These are phyloP conservation scores for Austropuccinia psidii DNA, from an alignment of 1,284 basidiomycete species.

Conservation along the genomic window DNA sequence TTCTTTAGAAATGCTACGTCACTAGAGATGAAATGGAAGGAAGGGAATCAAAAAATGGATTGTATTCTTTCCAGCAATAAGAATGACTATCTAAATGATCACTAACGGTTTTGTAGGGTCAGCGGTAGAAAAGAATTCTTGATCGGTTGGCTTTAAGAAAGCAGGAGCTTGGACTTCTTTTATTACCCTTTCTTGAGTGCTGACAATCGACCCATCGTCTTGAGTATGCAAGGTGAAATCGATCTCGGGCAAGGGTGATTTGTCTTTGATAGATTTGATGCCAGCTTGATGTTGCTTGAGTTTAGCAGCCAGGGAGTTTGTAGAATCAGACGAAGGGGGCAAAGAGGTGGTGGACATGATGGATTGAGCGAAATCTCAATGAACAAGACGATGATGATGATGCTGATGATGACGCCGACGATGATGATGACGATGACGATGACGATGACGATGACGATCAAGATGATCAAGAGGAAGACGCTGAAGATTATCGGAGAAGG, in stretches of 20 bases:
- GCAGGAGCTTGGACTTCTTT: constrained; percentile 94
- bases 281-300: constrained; percentile 37
- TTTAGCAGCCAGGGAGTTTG: constrained; percentile 17
- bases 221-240: constrained; percentile 62
- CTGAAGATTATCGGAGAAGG: too few species aligned
- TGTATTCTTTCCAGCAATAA: background rate
- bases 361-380: background rate
- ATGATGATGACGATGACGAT: too few species aligned
- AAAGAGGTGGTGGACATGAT: constrained; percentile 26
- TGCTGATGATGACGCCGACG: too few species aligned
- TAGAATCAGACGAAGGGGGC: constrained; percentile 17
- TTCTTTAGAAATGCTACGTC: constrained; percentile 97
- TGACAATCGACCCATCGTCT: constrained; percentile 76
- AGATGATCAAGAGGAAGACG: too few species aligned
- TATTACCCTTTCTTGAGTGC: constrained; percentile 73
- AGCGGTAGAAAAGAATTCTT: constrained; percentile 80
- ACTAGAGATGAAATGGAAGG: background rate
- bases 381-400: too few species aligned
- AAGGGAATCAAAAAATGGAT: background rate
- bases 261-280: constrained; percentile 43
- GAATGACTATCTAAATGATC: background rate
- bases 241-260: constrained; percentile 59
- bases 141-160: constrained; percentile 80
- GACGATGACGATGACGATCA: too few species aligned
- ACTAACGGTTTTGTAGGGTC: constrained; percentile 66